Evolutionary conservation across 768 basidiomycete species (phyloP), one percentile per base, ranked within the genome.

Genomic region (Naematelia encephala): DNA sequence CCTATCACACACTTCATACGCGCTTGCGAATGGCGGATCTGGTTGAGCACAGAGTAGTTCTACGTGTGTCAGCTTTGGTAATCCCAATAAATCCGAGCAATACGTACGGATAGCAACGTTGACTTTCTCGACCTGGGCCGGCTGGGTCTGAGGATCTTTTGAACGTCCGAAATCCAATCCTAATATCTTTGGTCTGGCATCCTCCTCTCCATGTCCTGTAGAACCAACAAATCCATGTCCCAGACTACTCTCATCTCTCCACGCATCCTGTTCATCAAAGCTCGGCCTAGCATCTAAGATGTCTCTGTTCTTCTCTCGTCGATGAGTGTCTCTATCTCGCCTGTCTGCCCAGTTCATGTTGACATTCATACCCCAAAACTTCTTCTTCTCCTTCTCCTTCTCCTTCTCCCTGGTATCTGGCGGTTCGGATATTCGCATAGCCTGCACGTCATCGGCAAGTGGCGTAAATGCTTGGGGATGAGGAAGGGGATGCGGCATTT

Each of bases 1-100:
- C 29, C 88, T 81, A 54, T 94, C 91, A 68, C 89, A 91, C 14
- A 92, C 88, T 54, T 91, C 89, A 51, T 91, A 80, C 0, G 92
- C 87, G 27, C 90, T 82, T 0, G 82, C 76, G 86, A 88, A 90
- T 12, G 71, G 56, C 0, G 71, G 71, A 48, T 73, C 68, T 5
- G 57, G 54, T 25, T 53, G 25, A 2, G 67, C 51, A 30, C 68
- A 69, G 4, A 73, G 56, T 47, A 66, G 54, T 59, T 64, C 62
- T 65, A 22, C 25, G 5, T 21, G 13, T 30, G 34, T 42, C 23
- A 39, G 16, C 34, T 8, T 16, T 16, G 16, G 34, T 39, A 8
- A 8, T 39, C 8, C 8, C 34, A 16, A 39, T 39, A 39, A 39
- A 16, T 57, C 59, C 46, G 4, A 39, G 34, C 8, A 16, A 16